These are phyloP conservation scores for Wallacemonas sp. DNA, from an alignment of 208 protist genomes.

Conservation along the genomic window DNA sequence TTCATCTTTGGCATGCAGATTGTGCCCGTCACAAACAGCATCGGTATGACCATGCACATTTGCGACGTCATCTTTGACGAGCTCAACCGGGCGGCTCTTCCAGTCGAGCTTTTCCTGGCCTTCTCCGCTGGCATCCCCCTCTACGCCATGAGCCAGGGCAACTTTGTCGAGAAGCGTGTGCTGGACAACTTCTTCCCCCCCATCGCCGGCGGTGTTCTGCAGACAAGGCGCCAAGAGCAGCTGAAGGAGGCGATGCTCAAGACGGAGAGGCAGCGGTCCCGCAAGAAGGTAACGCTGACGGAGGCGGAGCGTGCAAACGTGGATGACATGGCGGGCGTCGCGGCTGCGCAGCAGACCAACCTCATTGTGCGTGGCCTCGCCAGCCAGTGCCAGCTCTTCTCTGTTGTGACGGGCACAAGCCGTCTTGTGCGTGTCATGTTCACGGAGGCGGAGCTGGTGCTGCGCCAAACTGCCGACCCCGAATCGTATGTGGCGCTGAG, in stretches of 20 bases:
- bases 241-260: not conserved
- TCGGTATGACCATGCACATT: constrained; percentile 83
- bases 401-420: constrained; percentile 54
- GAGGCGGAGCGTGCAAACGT: not conserved
- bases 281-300: not conserved
- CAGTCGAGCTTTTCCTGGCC: constrained; percentile 55
- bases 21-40: constrained; percentile 49
- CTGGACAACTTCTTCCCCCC: constrained; percentile 86
- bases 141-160: constrained; percentile 83
- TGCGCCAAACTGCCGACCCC: constrained; percentile 64
- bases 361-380: constrained; percentile 46
- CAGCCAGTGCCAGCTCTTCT: constrained; percentile 60
- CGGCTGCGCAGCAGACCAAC: constrained; percentile 37
- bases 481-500: constrained; percentile 44
- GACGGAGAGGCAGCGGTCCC: not conserved
- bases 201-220: constrained; percentile 61
- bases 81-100: constrained; percentile 44
- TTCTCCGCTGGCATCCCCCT: constrained; percentile 65
- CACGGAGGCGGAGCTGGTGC: constrained; percentile 74
- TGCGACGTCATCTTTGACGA: constrained; percentile 85
- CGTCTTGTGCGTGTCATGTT: constrained; percentile 79
- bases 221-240: constrained; percentile 38
- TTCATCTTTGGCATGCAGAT: constrained; percentile 75
- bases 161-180: constrained; percentile 88
- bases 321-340: constrained; percentile 22